Evolutionary conservation across 1,139 yeast species (phyloP), one percentile per base, ranked within the genome.

Genomic region (Geotrichum bryndzae): DNA sequence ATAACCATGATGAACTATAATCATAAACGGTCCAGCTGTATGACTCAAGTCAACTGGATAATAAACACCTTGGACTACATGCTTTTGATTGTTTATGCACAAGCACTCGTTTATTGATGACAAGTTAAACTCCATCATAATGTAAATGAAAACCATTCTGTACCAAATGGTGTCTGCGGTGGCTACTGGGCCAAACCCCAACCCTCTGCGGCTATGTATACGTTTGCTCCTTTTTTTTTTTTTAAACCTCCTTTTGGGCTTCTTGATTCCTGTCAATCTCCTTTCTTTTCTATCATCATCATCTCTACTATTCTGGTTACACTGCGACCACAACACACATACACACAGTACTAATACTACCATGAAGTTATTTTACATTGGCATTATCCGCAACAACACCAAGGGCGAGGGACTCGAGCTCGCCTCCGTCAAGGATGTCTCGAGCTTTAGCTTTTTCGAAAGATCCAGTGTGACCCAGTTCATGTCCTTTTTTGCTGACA

Each of bases 301-400:
- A 25, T 38, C 31, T 27, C 46, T 25, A 23, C 41, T 35, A 35
- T 15, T 41, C 46, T 41, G 46, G 46, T 41, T 13, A 5, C 46
- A 41, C 22, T 5, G 46, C n/a, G 46, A 41, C 46, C 46, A 11
- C 3, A 27, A 27, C 46, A 41, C 18, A 53, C 22, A 53, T 1
- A 33, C 45, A 13, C 22, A 29, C 11, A 10, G 15, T 31, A 27
- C 1, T 41, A 13, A 41, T 41, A 41, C 46, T 18, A n/a, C 46
- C 58, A 94, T 94, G 99, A 90, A 90, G 82, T 82, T 94, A 67
- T 91, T 86, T 75, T 91, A 91, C 77, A 86, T 94, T 67, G 97
- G 97, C 59, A 82, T 95, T 60, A 79, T 91, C 67, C 86, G 91
- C 70, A 86, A 85, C 67, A 73, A 73, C 50, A 84, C 83, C 50